phyloP scores from a whole-genome alignment of 805 yeast species.

The Saccharomycopsis sp. region DNA sequence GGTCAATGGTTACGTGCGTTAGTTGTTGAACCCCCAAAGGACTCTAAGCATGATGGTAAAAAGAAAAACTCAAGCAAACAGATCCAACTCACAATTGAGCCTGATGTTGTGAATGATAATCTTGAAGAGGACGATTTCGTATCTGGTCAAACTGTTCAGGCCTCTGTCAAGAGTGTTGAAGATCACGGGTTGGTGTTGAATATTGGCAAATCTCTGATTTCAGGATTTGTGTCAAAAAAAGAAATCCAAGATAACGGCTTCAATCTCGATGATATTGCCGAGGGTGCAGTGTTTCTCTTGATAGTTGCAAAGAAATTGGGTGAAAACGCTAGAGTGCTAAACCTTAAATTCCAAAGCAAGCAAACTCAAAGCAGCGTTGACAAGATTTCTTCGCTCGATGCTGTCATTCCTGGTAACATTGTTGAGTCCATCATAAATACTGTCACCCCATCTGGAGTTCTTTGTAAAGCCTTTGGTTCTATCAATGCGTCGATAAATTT shows the following conservation, averaged over 20 bases:
- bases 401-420: constrained; percentile 76
- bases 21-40: constrained; percentile 44
- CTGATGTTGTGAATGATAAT: constrained; percentile 54
- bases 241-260: constrained; percentile 40
- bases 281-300: constrained; percentile 66
- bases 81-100: constrained; percentile 66
- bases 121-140: constrained; percentile 58
- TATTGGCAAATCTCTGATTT: constrained; percentile 47
- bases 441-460: constrained; percentile 50
- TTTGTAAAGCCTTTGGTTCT: constrained; percentile 67
- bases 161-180: constrained; percentile 68
- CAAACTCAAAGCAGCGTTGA: constrained; percentile 41
- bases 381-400: constrained; percentile 63
- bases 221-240: constrained; percentile 71
- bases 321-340: constrained; percentile 28
- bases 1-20: constrained; percentile 87
- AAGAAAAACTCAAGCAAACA: constrained; percentile 42
- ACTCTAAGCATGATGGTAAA: constrained; percentile 23
- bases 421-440: constrained; percentile 67
- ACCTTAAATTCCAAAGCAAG: constrained; percentile 38
- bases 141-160: constrained; percentile 62
- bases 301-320: constrained; percentile 40
- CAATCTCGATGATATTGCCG: constrained; percentile 30
- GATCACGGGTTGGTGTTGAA: constrained; percentile 85
- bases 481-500: constrained; percentile 62